Base-by-base conservation (phyloP, 345 rosid species). In the Raphanus raphanistrum region DNA sequence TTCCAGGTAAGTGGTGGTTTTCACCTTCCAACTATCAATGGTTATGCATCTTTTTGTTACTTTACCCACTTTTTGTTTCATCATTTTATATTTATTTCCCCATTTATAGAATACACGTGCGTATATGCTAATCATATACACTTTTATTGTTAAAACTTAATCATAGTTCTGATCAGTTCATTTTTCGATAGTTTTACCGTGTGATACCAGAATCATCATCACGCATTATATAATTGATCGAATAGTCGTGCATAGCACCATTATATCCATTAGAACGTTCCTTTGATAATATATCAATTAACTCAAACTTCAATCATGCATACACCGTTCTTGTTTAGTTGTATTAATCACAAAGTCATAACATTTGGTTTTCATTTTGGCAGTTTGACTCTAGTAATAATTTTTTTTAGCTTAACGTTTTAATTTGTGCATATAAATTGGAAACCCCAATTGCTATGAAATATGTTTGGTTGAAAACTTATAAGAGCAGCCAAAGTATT, bases 11-110 rank as follows among this genome's bases (percentile, higher is more conserved):
- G 70, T 79, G 62, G 31, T 73, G n/a, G 9, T 73, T 73, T 66
- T 67, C 57, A 72, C 73, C 77, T 72, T 73, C 66, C 82, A 79
- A 65, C 82, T 79, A 67, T 79, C 78, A 73, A 73, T 73, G 82
- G 74, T 52, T 73, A 60, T 38, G 70, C 74, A 73, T 12, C 32
- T 1, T 15, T 25, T 29, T 2, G 17, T 71, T 57, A 71, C 76
- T 65, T 41, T 64, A 64, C 15, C 35, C 54, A 63, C 28, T 41
- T 15, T 13, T 64, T 57, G 6, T 5, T 57, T 52, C 3, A 17
- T 12, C 28, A 12, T 15, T 52, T 58, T 21, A 13, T n/a, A 2
- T 71, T 21, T 26, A 8, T 48, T 48, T 3, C 9, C 8, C n/a
- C 50, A 16, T 27, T 29, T 36, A 16, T 63, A 54, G 33, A 52